phyloP scores from a whole-genome alignment of 75 land plant species.

The Cryptomeria japonica region DNA sequence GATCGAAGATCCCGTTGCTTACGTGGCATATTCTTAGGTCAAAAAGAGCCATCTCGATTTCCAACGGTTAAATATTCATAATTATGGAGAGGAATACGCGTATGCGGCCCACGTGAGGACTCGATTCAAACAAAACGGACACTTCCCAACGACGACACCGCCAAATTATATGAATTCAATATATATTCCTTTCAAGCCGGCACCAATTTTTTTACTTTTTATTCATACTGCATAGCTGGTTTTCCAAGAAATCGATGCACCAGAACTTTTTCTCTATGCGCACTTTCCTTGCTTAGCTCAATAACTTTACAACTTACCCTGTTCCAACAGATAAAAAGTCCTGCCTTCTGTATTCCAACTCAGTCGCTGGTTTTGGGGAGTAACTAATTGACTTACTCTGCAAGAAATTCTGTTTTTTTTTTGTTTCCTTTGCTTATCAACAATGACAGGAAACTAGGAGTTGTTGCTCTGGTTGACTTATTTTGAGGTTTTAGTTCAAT shows the following conservation, averaged over 20 bases:
- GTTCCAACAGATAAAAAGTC: neutral
- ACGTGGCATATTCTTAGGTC: no score
- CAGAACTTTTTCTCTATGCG: neutral
- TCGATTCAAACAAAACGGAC: neutral
- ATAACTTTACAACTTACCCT: neutral
- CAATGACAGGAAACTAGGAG: neutral
- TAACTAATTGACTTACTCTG: neutral
- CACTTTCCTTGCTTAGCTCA: neutral
- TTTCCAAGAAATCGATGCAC: neutral
- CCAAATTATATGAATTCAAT: no score
- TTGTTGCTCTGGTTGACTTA: neutral
- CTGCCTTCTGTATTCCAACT: neutral
- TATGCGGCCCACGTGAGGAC: conserved; percentile 1
- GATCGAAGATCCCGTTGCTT: no score
- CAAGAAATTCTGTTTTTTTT: neutral
- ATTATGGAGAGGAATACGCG: neutral
- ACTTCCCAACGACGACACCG: neutral
- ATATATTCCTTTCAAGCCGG: neutral
- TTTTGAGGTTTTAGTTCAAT: neutral
- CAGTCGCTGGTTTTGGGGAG: neutral
- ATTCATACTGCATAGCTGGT: neutral
- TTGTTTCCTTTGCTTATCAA: neutral
- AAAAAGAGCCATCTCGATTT: neutral
- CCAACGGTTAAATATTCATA: neutral
- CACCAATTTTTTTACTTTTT: neutral